Evolutionary conservation across 1,139 yeast genomes (phyloP).

Genomic region (Scheffersomyces segobiensis): DNA sequence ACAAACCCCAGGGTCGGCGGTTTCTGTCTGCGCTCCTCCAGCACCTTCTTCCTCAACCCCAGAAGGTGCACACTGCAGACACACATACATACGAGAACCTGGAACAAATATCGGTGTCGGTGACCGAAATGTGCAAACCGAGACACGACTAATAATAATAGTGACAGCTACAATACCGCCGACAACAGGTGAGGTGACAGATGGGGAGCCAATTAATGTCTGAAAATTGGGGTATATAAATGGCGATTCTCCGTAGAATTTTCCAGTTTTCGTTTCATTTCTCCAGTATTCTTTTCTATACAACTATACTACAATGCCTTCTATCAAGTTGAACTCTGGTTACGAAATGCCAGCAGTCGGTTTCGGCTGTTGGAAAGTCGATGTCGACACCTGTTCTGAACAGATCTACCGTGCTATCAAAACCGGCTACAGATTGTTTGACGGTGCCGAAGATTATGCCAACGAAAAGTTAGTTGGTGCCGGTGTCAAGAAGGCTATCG

Average conservation of each 20-base stretch:
- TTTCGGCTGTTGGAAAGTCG: slow-evolving; percentile 69
- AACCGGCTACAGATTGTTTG: slow-evolving; percentile 72
- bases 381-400: slow-evolving; percentile 55
- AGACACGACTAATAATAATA: neutral
- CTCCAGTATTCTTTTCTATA: neutral
- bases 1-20: neutral
- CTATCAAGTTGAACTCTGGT: slow-evolving; percentile 57
- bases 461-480: slow-evolving; percentile 74
- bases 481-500: slow-evolving; percentile 64
- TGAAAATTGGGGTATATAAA: slow-evolving; percentile 7
- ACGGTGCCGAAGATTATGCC: slow-evolving; percentile 79
- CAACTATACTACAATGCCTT: neutral
- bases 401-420: slow-evolving; percentile 67
- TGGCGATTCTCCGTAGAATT: neutral
- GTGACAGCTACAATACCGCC: neutral
- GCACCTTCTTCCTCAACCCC: neutral
- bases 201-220: slow-evolving; percentile 1
- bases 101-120: neutral
- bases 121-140: neutral
- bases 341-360: slow-evolving; percentile 64
- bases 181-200: neutral
- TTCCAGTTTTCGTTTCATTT: neutral
- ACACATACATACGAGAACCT: neutral
- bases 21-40: neutral
- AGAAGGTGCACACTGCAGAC: neutral